Percentiles rank a stretch among this genome's conserved stretches.
Conservation (phyloP, 208 protist species). For the Trypanosoma congolense region DNA sequence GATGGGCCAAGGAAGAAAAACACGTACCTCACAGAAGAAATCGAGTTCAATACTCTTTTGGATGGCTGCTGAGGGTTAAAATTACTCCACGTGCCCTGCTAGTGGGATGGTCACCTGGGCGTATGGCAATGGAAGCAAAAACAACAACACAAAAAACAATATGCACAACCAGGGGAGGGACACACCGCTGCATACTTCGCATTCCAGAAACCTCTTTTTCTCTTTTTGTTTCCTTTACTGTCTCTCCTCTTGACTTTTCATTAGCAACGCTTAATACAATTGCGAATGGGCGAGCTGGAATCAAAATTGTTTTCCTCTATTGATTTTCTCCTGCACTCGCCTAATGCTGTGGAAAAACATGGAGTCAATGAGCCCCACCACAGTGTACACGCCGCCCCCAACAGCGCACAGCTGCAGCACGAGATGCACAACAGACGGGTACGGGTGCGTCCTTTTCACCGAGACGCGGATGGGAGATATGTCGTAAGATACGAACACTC, state of each 20-base stretch:
- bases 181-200: too few relatives aligned
- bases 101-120: not conserved
- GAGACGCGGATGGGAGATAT: conserved; percentile 77
- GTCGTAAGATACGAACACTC: conserved; percentile 88
- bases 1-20: too few relatives aligned
- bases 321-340: conserved; percentile 31
- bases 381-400: conserved; percentile 59
- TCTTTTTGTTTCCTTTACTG: not conserved
- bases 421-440: conserved; percentile 55
- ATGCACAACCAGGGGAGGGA: not conserved
- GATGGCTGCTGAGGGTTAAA: too few relatives aligned
- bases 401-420: conserved; percentile 66
- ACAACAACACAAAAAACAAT: conserved; percentile 1
- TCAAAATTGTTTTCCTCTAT: conserved; percentile 45
- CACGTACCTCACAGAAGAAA: too few relatives aligned
- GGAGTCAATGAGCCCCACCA: conserved; percentile 54
- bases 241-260: not conserved
- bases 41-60: too few relatives aligned
- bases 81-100: too few relatives aligned
- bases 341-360: conserved; percentile 42
- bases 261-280: not conserved
- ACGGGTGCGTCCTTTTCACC: conserved; percentile 40
- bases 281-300: not conserved
- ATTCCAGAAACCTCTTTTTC: not conserved
- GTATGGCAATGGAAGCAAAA: conserved; percentile 5